Percentiles rank a stretch among this genome's conserved stretches.
phyloP scores from a whole-genome alignment of 1,139 yeast species.

The Lizanozyma gosingica region DNA sequence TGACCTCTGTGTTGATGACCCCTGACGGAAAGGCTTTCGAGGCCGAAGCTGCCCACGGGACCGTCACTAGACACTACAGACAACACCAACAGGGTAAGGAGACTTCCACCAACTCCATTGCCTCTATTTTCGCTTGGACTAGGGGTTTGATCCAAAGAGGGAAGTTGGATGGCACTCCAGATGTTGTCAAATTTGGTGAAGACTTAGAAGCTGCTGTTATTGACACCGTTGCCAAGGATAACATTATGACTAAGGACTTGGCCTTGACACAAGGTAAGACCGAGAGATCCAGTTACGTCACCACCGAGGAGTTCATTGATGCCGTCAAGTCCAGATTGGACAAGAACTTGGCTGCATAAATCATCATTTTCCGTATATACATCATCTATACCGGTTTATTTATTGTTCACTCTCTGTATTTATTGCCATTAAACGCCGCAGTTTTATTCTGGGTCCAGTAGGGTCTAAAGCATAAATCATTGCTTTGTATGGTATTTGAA shows the following conservation, averaged over 20 bases:
- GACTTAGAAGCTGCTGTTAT: conserved; percentile 72
- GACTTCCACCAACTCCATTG: conserved; percentile 96
- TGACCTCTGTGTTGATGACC: conserved; percentile 90
- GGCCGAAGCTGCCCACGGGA: conserved; percentile 96
- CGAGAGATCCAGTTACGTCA: conserved; percentile 69
- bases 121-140: conserved; percentile 97
- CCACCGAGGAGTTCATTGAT: conserved; percentile 85
- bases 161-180: conserved; percentile 75
- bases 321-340: conserved; percentile 47
- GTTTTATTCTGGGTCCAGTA: too few species aligned
- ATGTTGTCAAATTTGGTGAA: conserved; percentile 71
- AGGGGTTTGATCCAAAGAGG: conserved; percentile 92
- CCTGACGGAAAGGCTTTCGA: conserved; percentile 96
- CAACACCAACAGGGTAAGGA: conserved; percentile 93
- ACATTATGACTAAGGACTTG: conserved; percentile 91
- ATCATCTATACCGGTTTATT: too few species aligned
- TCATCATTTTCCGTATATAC: too few species aligned
- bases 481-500: too few species aligned
- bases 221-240: conserved; percentile 78
- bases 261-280: conserved; percentile 85
- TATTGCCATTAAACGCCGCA: too few species aligned
- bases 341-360: conserved; percentile 18
- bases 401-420: too few species aligned
- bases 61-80: conserved; percentile 94
- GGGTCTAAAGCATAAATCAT: too few species aligned